Percentiles rank a stretch among this genome's conserved stretches.
Evolutionary conservation across 371 early-diverging fungal species (phyloP).

Genomic region (Smittium culicis): DNA sequence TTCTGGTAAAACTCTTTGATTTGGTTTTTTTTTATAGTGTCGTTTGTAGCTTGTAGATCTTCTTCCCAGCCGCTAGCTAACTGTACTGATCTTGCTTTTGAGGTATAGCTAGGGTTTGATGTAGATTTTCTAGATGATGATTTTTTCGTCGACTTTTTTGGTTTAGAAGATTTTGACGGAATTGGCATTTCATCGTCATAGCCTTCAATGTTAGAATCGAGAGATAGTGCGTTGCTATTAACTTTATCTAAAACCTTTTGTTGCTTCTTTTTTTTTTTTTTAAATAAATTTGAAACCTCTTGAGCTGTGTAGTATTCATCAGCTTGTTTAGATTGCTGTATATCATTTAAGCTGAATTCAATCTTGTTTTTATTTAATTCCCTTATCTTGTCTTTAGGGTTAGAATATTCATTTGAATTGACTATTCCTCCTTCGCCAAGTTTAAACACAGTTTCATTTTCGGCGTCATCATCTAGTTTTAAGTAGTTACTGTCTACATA

Average conservation of each 20-base stretch:
- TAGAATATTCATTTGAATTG: background rate
- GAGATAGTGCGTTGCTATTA: background rate
- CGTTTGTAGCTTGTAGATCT: background rate
- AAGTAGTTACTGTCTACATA: background rate
- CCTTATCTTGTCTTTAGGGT: conserved; percentile 3
- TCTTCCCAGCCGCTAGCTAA: background rate
- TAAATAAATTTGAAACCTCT: background rate
- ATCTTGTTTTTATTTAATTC: background rate
- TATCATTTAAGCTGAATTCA: background rate
- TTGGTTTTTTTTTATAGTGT: background rate
- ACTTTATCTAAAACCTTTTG: background rate
- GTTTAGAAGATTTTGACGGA: background rate
- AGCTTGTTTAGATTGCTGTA: background rate
- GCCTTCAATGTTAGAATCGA: background rate
- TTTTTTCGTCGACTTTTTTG: background rate
- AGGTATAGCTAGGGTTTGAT: background rate
- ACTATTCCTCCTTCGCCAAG: background rate
- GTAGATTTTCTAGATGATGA: background rate
- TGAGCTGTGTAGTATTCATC: conserved; percentile 1
- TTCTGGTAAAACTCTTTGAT: conserved; percentile 1
- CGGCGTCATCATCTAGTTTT: background rate
- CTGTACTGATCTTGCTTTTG: background rate
- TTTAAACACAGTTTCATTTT: conserved; percentile 3
- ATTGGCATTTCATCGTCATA: background rate
- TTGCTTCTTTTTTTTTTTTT: conserved; percentile 2